Conservation (phyloP, 305 asterid genomes). For the Rubia peregrina region DNA sequence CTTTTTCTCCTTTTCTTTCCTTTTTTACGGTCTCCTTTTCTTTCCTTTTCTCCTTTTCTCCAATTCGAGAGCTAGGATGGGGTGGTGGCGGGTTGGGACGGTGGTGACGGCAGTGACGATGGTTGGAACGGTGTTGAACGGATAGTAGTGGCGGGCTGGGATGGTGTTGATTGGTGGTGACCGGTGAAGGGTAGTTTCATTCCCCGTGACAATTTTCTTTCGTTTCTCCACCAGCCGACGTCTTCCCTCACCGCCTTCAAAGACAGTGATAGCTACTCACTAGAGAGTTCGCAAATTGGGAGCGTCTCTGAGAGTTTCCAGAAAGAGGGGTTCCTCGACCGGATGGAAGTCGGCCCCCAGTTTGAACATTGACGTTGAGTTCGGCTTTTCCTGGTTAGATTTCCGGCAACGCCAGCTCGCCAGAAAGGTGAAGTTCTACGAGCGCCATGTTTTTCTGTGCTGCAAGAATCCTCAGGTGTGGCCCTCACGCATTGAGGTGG, state of each 20-base stretch:
- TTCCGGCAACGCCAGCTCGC: slow-evolving; percentile 55
- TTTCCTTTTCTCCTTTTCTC: no score
- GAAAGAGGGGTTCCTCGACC: slow-evolving; percentile 62
- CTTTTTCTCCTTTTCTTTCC: no score
- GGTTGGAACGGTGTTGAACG: no score
- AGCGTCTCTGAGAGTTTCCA: slow-evolving; percentile 95
- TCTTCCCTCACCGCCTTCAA: slow-evolving; percentile 55
- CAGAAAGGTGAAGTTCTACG: slow-evolving; percentile 71
- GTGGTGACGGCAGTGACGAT: no score
- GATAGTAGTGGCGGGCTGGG: no score
- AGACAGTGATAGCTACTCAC: slow-evolving; percentile 47
- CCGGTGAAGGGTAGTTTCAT: no score
- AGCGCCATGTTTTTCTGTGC: slow-evolving; percentile 82
- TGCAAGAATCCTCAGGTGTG: slow-evolving; percentile 88
- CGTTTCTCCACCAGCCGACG: slow-evolving; percentile 41
- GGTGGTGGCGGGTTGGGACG: no score
- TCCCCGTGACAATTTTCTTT: slow-evolving; percentile 67
- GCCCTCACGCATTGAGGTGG: slow-evolving; percentile 95
- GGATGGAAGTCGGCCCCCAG: slow-evolving; percentile 29
- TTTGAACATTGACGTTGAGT: slow-evolving; percentile 40
- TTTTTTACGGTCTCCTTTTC: no score
- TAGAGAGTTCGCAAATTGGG: slow-evolving; percentile 59
- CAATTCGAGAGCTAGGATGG: no score
- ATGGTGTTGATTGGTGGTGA: no score
- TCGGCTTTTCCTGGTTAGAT: slow-evolving; percentile 71